Evolutionary conservation across 2,329 filamentous ascomycete species (phyloP).

Genomic region (Calonectria multiphialidica): DNA sequence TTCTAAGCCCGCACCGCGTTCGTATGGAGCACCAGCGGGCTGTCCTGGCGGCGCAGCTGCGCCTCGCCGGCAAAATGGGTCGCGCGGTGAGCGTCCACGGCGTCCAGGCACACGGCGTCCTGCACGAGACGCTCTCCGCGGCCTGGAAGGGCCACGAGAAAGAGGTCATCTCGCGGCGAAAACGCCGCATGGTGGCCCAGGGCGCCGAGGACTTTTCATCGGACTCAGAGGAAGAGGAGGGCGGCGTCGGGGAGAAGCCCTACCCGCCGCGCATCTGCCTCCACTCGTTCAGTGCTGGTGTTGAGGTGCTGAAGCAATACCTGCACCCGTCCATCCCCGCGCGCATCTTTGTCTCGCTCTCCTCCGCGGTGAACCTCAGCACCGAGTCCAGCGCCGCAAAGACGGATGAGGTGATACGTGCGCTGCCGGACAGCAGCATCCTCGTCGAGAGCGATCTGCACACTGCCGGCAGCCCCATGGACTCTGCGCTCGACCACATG

Average conservation of each 20-base stretch:
- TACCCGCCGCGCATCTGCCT: slow-evolving; percentile 93
- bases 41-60: slow-evolving; percentile 76
- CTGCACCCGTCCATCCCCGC: slow-evolving; percentile 78
- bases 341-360: slow-evolving; percentile 90
- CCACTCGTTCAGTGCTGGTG: slow-evolving; percentile 89
- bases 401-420: slow-evolving; percentile 75
- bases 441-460: slow-evolving; percentile 94
- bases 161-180: slow-evolving; percentile 68
- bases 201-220: slow-evolving; percentile 61
- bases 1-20: slow-evolving; percentile 76
- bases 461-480: slow-evolving; percentile 84
- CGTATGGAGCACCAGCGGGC: slow-evolving; percentile 75
- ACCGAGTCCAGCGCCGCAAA: slow-evolving; percentile 58
- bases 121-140: slow-evolving; percentile 74
- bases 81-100: slow-evolving; percentile 78
- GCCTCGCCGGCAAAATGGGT: slow-evolving; percentile 75
- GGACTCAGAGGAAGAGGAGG: slow-evolving; percentile 51
- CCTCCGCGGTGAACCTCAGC: slow-evolving; percentile 82
- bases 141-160: slow-evolving; percentile 80
- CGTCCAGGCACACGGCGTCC: slow-evolving; percentile 79
- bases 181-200: slow-evolving; percentile 63
- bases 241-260: slow-evolving; percentile 59
- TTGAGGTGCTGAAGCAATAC: slow-evolving; percentile 83
- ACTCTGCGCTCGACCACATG: slow-evolving; percentile 79
- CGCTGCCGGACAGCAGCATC: slow-evolving; percentile 81